A percentile compares a stretch with the other conserved stretches of the same genome.
Conservation (phyloP, 2,329 filamentous ascomycete species). For the Pseudohalonectria lignicola region DNA sequence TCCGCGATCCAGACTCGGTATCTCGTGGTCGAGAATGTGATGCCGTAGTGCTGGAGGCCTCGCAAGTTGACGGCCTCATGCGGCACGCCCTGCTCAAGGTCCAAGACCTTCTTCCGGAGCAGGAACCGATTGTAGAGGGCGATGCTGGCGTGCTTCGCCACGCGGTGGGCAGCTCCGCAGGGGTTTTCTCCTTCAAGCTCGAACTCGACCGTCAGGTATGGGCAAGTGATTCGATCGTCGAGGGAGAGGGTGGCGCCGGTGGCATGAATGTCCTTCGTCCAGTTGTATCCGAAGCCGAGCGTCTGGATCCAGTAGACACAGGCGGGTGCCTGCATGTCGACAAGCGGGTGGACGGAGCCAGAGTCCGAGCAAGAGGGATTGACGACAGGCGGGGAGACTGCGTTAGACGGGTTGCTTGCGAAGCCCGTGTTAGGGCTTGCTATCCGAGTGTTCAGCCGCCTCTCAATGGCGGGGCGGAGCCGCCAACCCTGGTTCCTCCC, state of each 20-base stretch:
- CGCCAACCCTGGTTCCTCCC: background rate
- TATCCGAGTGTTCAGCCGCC: background rate
- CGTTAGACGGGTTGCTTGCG: constrained; percentile 1
- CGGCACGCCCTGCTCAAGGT: background rate
- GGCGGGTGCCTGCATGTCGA: background rate
- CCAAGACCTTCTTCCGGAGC: background rate
- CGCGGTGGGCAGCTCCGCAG: background rate
- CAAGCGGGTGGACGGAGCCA: background rate
- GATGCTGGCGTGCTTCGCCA: background rate
- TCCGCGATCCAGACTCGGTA: background rate
- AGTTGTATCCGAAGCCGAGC: background rate
- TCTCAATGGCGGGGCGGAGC: background rate
- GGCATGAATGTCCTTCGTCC: background rate
- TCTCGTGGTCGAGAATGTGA: background rate
- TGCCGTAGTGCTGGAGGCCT: background rate
- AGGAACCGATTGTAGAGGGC: constrained; percentile 1
- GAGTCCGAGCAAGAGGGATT: too few species aligned
- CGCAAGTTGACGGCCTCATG: background rate
- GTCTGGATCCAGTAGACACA: constrained; percentile 2
- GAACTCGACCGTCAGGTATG: constrained; percentile 1
- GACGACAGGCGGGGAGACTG: background rate
- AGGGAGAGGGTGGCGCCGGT: background rate
- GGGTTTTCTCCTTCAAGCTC: background rate
- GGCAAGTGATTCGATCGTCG: background rate
- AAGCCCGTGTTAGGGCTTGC: background rate